Base-by-base conservation (phyloP, 2,329 filamentous ascomycete genomes). In the Ophiostoma tasmaniense region DNA sequence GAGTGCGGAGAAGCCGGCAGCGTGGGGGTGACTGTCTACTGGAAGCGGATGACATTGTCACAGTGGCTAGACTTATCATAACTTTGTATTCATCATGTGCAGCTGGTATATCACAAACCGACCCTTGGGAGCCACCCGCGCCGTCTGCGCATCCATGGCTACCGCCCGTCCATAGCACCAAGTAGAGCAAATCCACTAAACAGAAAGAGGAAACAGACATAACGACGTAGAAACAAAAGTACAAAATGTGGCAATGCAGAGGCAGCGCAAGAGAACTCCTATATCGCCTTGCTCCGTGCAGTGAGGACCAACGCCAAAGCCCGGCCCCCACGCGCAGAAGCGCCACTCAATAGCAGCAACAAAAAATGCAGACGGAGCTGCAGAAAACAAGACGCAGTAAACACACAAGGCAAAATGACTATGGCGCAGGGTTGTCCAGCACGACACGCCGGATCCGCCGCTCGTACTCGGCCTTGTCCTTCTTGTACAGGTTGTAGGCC, bases 401-500 rank as follows among this genome's bases (percentile, higher is more conserved):
- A 67, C 33, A 14, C 30, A 39, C 22, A 25, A 55, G 8, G 25
- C n/a, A 22, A 17, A 55, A 55, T 10, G 8, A 55, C 66, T 67
- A 92, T 67, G 90, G 89, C 66, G 91, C 89, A 17, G 91, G 92
- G 78, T 98, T 97, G 73, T 97, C 93, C 75, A 87, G 90, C 69
- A 99, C 95, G 25, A 97, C 89, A 71, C 91, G 88, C 76, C 87
- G 89, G 72, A 99, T 89, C 72, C 93, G 90, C 79, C 89, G 90
- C 80, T 98, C 93, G 76, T 99, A 99, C 69, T 94, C 93, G 22
- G 80, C 80, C 61, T 88, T 85, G 76, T 99, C 94, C 78, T 93
- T 93, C 84, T 96, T 97, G 79, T 92, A 98, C 13, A 99, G 83
- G 75, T 97, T 97, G 81, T 98, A 99, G 0, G 95, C 96, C 74